Base-by-base conservation (phyloP, 306 rosid genomes). In the Prosopis cineraria region DNA sequence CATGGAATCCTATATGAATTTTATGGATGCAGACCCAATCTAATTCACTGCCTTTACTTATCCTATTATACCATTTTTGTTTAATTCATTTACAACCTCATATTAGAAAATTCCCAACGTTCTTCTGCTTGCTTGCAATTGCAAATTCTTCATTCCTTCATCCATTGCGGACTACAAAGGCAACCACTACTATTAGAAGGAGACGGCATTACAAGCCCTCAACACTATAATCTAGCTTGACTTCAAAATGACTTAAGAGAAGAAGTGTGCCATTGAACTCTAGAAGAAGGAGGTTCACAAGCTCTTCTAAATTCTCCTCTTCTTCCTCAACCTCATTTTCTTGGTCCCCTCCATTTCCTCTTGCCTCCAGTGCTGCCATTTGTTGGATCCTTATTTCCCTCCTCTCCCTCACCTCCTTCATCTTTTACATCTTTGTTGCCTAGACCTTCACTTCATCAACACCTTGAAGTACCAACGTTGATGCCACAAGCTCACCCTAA, bases 331-430 rank as follows among this genome's bases (percentile, higher is more conserved):
- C 64, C 83, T 91, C 1, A 37, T 94, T 3, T 90, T 91, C 89
- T 24, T 86, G 3, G 76, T 85, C 7, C 85, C 77, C 2, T 37
- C 94, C 1, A 87, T 77, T 16, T 85, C 96, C 36, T 39, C 73
- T 0, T 88, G 91, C 10, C 97, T 94, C 82, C 87, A 91, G 39
- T 94, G 98, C 81, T 91, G 96, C 78, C 98, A 91, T n/a, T 44
- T 90, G 91, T 78, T 90, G 98, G 98, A 80, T 94, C 85, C 98
- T 97, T 50, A 90, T 94, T 81, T 68, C 84, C 0, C 89, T 94
- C 9, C 98, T 94, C 80, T 94, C 98, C 70, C 77, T 88, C 10
- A 84, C 94, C 39, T 93, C 90, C 67, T 96, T 91, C 74, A 86
- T 84, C 83, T 94, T 94, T 90, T 94, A 94, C 60, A 90, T 94